Conservation (phyloP, 2,329 filamentous ascomycete genomes). For the Knufia petricola region DNA sequence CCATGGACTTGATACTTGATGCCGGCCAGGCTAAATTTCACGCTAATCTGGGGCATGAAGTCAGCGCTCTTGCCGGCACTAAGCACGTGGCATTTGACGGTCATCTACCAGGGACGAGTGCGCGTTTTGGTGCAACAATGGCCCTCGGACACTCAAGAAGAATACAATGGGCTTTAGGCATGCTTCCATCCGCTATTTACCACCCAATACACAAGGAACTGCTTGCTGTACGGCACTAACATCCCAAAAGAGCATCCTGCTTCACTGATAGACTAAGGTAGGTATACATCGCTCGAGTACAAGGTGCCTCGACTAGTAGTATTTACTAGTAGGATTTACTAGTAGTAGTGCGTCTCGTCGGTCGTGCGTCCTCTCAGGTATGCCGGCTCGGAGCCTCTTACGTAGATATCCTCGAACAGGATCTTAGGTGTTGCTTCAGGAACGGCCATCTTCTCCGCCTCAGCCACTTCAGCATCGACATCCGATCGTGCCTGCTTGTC, state of each 20-base stretch:
- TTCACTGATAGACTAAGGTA: background rate
- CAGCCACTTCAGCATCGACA: constrained; percentile 82
- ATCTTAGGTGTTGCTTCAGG: constrained; percentile 74
- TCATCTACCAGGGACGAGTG: too few relatives aligned
- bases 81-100: background rate
- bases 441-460: constrained; percentile 75
- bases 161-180: background rate
- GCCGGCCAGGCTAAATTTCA: background rate
- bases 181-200: background rate
- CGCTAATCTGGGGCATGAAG: background rate
- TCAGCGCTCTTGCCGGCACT: background rate
- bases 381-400: constrained; percentile 72
- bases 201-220: background rate
- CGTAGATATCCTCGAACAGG: constrained; percentile 95
- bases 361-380: constrained; percentile 79
- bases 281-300: constrained; percentile 5
- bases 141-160: too few relatives aligned
- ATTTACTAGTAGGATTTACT: constrained; percentile 25
- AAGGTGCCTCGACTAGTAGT: constrained; percentile 39
- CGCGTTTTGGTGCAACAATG: too few relatives aligned
- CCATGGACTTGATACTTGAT: background rate
- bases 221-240: background rate
- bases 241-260: background rate
- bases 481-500: constrained; percentile 84
- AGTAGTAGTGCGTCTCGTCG: constrained; percentile 85